A percentile compares a stretch with the other conserved stretches of the same genome.
Evolutionary conservation across 2,329 filamentous ascomycete species (phyloP).

Genomic region (Pseudocercospora musae): DNA sequence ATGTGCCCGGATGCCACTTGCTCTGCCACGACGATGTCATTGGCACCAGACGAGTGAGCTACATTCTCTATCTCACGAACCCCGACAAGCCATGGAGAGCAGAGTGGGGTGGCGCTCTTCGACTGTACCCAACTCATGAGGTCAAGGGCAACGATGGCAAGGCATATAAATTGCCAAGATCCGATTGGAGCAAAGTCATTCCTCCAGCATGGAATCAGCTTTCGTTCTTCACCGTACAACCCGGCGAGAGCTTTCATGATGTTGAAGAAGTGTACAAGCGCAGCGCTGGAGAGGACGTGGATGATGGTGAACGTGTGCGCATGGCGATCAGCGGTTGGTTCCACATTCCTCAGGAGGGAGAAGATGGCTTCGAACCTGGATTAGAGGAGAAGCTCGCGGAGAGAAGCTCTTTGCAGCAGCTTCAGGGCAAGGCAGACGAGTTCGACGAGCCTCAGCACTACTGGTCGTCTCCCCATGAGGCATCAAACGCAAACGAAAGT

Average conservation of each 20-base stretch:
- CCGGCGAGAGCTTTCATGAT: conserved; percentile 98
- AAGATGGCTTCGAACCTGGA: conserved; percentile 85
- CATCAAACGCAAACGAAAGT: conserved; percentile 45
- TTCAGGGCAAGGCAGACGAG: conserved; percentile 85
- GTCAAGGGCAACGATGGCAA: conserved; percentile 62
- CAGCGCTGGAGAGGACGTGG: conserved; percentile 57
- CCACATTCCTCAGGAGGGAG: conserved; percentile 91
- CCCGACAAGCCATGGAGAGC: conserved; percentile 87
- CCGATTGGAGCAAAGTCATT: conserved; percentile 76
- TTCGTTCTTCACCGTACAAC: conserved; percentile 96
- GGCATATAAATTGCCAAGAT: conserved; percentile 72
- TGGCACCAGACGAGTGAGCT: conserved; percentile 91
- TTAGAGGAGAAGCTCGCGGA: conserved; percentile 84
- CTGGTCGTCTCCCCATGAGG: conserved; percentile 46
- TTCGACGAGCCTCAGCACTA: conserved; percentile 75
- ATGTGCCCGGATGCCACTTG: conserved; percentile 92
- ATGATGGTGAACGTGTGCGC: conserved; percentile 72
- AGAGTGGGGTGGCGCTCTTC: conserved; percentile 88
- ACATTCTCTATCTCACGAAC: conserved; percentile 93
- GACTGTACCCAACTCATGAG: conserved; percentile 73
- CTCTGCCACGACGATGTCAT: conserved; percentile 99
- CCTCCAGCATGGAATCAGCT: conserved; percentile 96
- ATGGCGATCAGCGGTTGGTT: conserved; percentile 99
- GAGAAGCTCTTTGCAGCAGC: conserved; percentile 86
- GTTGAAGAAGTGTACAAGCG: conserved; percentile 92